Evolutionary conservation across 495 filamentous ascomycete genomes (phyloP).

Genomic region (Penicillium dipodomyicola): DNA sequence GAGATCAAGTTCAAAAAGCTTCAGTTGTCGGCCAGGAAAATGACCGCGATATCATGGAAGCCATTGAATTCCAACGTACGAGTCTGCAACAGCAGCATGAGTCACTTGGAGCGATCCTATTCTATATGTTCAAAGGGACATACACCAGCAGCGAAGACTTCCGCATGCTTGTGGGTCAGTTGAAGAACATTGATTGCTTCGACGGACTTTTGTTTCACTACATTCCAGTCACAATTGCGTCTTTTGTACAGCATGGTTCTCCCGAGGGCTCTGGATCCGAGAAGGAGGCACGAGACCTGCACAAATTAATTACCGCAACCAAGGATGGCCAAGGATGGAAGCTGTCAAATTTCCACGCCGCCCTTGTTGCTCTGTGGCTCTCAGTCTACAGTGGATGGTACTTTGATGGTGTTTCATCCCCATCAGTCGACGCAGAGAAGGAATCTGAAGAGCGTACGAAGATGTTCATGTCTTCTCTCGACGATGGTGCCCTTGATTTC

Average conservation of each 20-base stretch:
- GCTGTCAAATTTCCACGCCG: conserved; percentile 70
- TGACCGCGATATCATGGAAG: conserved; percentile 61
- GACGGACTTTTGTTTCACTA: conserved; percentile 73
- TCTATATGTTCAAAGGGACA: conserved; percentile 70
- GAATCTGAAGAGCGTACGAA: conserved; percentile 68
- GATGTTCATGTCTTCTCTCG: conserved; percentile 71
- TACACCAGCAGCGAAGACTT: conserved; percentile 71
- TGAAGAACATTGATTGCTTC: conserved; percentile 69
- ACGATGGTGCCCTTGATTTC: conserved; percentile 90
- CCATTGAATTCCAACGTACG: conserved; percentile 65
- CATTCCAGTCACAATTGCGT: conserved; percentile 70
- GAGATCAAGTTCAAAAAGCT: conserved; percentile 67
- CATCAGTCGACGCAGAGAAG: conserved; percentile 55
- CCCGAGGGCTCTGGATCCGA: conserved; percentile 60
- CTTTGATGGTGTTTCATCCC: conserved; percentile 56
- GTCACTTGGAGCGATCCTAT: conserved; percentile 71
- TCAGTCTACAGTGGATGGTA: conserved; percentile 90
- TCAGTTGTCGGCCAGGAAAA: conserved; percentile 62
- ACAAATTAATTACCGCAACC: conserved; percentile 60
- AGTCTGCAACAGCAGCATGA: conserved; percentile 86
- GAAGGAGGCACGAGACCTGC: conserved; percentile 63
- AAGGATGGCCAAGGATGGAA: conserved; percentile 66
- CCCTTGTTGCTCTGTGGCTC: conserved; percentile 77
- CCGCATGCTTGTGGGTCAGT: conserved; percentile 57
- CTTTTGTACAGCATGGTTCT: conserved; percentile 71